These are phyloP conservation scores for Stagonosporopsis rhizophila DNA, from an alignment of 2,329 filamentous ascomycete genomes.

Conservation along the genomic window DNA sequence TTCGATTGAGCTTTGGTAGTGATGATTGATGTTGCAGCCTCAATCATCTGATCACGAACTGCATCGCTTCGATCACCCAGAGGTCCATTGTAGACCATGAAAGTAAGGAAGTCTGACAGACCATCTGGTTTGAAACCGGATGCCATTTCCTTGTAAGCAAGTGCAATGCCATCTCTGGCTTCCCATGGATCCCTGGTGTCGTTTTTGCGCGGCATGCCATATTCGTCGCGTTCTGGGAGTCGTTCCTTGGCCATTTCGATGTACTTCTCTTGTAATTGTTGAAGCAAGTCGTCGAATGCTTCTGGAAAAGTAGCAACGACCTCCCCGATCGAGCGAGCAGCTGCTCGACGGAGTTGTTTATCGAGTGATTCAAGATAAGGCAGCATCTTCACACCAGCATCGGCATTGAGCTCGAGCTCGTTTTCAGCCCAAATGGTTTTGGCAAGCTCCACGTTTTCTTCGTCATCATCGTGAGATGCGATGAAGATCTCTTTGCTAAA, in stretches of 20 bases:
- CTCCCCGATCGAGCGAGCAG: slow-evolving; percentile 81
- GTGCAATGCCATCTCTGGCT: slow-evolving; percentile 83
- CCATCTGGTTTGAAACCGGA: slow-evolving; percentile 70
- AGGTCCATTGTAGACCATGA: slow-evolving; percentile 84
- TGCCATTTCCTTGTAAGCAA: slow-evolving; percentile 84
- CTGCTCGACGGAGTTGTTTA: slow-evolving; percentile 80
- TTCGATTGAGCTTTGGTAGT: slow-evolving; percentile 79
- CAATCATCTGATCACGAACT: slow-evolving; percentile 89
- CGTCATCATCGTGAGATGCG: slow-evolving; percentile 86
- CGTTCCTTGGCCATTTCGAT: slow-evolving; percentile 80
- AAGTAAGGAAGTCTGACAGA: slow-evolving; percentile 80
- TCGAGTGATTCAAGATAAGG: slow-evolving; percentile 83
- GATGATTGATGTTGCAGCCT: slow-evolving; percentile 83
- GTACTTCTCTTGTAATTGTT: slow-evolving; percentile 74
- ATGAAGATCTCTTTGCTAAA: slow-evolving; percentile 95
- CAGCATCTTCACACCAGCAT: slow-evolving; percentile 72
- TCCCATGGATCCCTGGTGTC: slow-evolving; percentile 92
- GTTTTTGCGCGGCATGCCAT: slow-evolving; percentile 90
- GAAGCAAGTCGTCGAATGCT: slow-evolving; percentile 68
- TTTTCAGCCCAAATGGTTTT: slow-evolving; percentile 96
- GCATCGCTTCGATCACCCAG: slow-evolving; percentile 80
- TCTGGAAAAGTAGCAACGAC: slow-evolving; percentile 68
- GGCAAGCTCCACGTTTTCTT: slow-evolving; percentile 84
- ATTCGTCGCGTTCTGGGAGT: slow-evolving; percentile 85
- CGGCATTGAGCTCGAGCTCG: slow-evolving; percentile 71